phyloP scores from a whole-genome alignment of 2,329 filamentous ascomycete species.

The Talaromyces marneffei region DNA sequence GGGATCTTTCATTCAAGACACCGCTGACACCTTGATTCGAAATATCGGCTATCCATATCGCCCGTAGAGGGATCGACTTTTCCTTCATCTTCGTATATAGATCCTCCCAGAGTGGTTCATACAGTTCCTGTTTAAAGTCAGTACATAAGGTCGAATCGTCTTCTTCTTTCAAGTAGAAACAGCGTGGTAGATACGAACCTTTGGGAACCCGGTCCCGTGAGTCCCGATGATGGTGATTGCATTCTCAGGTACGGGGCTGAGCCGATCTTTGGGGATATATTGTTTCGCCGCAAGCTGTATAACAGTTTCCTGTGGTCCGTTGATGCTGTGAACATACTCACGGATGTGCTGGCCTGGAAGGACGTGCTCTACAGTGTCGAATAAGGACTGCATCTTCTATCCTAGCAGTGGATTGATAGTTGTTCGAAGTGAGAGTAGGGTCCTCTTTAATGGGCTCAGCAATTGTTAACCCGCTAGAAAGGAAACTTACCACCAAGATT shows the following conservation, averaged over 20 bases:
- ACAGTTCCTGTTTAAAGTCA: slow-evolving; percentile 57
- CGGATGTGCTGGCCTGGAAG: slow-evolving; percentile 49
- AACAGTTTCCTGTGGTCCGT: slow-evolving; percentile 44
- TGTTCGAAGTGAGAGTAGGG: not conserved
- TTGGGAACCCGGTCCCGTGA: not conserved
- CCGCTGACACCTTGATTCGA: slow-evolving; percentile 71
- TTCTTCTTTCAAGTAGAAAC: too few species aligned
- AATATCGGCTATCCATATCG: slow-evolving; percentile 77
- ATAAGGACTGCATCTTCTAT: not conserved
- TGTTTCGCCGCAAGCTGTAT: slow-evolving; percentile 51
- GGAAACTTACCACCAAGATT: too few species aligned
- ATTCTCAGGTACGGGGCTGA: slow-evolving; percentile 36
- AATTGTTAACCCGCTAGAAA: too few species aligned
- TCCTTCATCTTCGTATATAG: slow-evolving; percentile 51
- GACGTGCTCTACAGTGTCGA: slow-evolving; percentile 36
- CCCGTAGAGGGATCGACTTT: slow-evolving; percentile 59
- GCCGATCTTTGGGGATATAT: slow-evolving; percentile 47
- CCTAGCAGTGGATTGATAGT: not conserved
- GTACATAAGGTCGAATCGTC: not conserved
- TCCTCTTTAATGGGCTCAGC: too few species aligned
- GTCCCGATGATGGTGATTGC: not conserved
- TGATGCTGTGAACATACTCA: slow-evolving; percentile 33
- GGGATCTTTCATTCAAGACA: slow-evolving; percentile 61
- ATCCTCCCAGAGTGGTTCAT: slow-evolving; percentile 81
- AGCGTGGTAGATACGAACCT: not conserved